phyloP scores from a whole-genome alignment of 2,329 filamentous ascomycete species.

The Diaporthe caulivora region DNA sequence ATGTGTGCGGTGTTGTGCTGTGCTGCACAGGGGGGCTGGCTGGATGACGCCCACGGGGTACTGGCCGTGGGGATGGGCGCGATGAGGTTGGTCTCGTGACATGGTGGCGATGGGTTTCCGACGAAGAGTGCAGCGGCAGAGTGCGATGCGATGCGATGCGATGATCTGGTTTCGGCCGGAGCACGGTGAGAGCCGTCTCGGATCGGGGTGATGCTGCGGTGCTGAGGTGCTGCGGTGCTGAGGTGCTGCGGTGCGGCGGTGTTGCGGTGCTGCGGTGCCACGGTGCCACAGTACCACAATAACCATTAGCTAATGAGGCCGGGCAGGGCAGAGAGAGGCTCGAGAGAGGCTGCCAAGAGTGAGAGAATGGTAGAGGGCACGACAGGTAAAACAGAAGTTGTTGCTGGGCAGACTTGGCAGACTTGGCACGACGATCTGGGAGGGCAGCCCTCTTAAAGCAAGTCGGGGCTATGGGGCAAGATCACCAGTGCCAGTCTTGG shows the following conservation, averaged over 20 bases:
- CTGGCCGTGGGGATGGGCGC: background rate
- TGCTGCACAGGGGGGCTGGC: background rate
- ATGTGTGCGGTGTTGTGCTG: background rate
- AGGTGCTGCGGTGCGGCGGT: too few species aligned
- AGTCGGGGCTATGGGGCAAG: too few species aligned
- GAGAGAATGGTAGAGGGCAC: background rate
- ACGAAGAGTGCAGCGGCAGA: background rate
- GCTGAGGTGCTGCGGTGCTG: too few species aligned
- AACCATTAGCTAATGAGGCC: too few species aligned
- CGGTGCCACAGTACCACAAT: background rate
- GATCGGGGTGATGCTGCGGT: too few species aligned
- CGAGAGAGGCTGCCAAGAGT: slow-evolving; percentile 5
- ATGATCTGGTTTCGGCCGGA: slow-evolving; percentile 24
- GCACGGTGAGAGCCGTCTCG: background rate
- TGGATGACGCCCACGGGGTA: too few species aligned
- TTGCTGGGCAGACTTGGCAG: slow-evolving; percentile 30
- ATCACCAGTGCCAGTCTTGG: too few species aligned
- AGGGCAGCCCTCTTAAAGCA: slow-evolving; percentile 28
- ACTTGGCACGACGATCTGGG: slow-evolving; percentile 32
- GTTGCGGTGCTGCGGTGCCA: background rate
- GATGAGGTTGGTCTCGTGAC: background rate
- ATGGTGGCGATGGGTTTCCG: background rate
- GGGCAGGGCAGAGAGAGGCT: background rate
- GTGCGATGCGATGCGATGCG: background rate
- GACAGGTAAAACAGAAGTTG: slow-evolving; percentile 23